phyloP scores from a whole-genome alignment of 805 yeast genomes.

The Yarrowia yakushimensis region DNA sequence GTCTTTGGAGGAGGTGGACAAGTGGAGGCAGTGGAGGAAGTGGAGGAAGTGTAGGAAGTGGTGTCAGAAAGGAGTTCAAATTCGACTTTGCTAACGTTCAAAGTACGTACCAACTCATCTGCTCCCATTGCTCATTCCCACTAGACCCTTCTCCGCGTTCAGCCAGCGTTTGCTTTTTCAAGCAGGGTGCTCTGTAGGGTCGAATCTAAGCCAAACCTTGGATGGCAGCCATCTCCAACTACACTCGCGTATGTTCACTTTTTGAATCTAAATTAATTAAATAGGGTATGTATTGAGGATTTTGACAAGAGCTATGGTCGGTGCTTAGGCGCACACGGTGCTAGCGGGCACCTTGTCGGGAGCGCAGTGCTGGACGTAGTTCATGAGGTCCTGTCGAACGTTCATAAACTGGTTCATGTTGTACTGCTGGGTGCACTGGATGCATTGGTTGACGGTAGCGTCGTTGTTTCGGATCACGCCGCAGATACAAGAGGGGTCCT shows the following conservation, averaged over 20 bases:
- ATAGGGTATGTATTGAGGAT: slow-evolving; percentile 17
- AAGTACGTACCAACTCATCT: too few species aligned
- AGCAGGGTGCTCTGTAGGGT: background rate
- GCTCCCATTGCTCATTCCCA: too few species aligned
- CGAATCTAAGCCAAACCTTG: background rate
- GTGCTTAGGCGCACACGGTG: slow-evolving; percentile 11
- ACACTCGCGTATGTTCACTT: too few species aligned
- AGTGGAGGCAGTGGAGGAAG: too few species aligned
- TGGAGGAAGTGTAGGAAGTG: too few species aligned
- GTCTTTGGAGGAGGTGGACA: too few species aligned
- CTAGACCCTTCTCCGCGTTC: too few species aligned
- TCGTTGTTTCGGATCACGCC: slow-evolving; percentile 15
- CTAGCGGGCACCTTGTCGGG: slow-evolving; percentile 22
- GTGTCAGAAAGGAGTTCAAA: too few species aligned
- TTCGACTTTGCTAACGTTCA: too few species aligned
- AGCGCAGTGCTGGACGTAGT: slow-evolving; percentile 23
- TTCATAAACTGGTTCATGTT: slow-evolving; percentile 22
- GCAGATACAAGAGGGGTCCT: slow-evolving; percentile 22
- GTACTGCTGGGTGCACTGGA: slow-evolving; percentile 19
- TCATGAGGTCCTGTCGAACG: slow-evolving; percentile 20
- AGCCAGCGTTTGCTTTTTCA: background rate
- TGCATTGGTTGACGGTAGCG: slow-evolving; percentile 8
- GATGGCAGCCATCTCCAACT: too few species aligned
- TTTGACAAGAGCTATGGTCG: background rate
- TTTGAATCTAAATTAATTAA: slow-evolving; percentile 21